Base-by-base conservation (phyloP, 306 rosid genomes). In the Quercus robur region DNA sequence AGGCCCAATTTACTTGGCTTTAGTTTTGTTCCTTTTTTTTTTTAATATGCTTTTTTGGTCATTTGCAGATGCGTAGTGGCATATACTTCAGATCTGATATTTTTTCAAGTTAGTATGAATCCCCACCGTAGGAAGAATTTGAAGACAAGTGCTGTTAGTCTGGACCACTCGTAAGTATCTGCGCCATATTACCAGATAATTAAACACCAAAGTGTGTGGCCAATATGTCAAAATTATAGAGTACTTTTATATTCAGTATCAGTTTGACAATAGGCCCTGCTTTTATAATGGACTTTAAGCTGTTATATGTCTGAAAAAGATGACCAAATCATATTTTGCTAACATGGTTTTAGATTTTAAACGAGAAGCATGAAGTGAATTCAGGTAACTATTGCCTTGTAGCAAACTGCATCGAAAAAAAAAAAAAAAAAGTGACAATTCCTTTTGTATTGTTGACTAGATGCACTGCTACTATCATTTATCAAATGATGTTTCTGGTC, bases 131-230 rank as follows among this genome's bases (percentile, higher is more conserved):
- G 74, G 64, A 86, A 77, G 85, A 94, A 82, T 77, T 77, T 88
- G 74, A 95, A 90, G 91, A 31, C 85, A 21, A 88, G 83, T 31
- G 85, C 86, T 71, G 86, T 95, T 82, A 95, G 99, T 83, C 85
- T 95, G 85, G 98, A 95, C 83, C 99, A 95, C 78, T 68, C 97
- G 99, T 95, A 93, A 89, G 99, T 93, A 69, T 72, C 62, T 64
- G 31, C 15, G 6, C 46, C 38, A 38, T 33, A 4, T 23, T 35
- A 67, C 72, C 33, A 59, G 30, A 38, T 49, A 11, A 33, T 33
- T 41, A 70, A 30, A 26, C 51, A n/a, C 33, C 25, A 5, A 20
- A 15, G 18, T 21, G 41, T 52, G 18, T 10, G 23, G 31, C 70
- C 31, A 64, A 64, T 15, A 64, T 17, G 49, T 67, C 52, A 31